Base-by-base conservation (phyloP, 495 filamentous ascomycete species). In the Neurospora tetrasperma region DNA sequence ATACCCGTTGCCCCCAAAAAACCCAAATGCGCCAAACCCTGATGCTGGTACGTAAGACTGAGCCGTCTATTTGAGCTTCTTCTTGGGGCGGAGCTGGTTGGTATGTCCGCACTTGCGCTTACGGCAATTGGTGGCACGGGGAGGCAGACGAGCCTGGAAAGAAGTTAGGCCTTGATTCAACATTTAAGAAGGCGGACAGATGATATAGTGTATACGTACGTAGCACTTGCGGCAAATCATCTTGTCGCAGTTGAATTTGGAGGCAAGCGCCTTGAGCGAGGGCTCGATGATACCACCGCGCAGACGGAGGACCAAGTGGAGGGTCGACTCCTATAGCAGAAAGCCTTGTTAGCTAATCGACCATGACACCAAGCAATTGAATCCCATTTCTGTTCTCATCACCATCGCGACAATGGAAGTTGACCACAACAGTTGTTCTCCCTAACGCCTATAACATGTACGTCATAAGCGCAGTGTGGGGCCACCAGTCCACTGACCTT, bases 191-290 rank as follows among this genome's bases (percentile, higher is more conserved):
- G 11, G 4, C 9, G 20, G 20, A 31, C 1, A 31, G 31, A 12
- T 18, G n/a, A 5, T 71, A 18, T 4, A 40, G 42, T 35, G 48
- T 54, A 70, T 11, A 90, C 90, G 78, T 88, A 94, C 92, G 85
- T 97, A 98, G 91, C 95, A 99, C 90, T 99, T 98, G 87, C 96
- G 95, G 92, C 96, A 99, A 86, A 99, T 97, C 90, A 93, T 93
- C 92, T 99, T 99, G 75, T 99, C 96, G 91, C 95, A 98, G 89
- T 99, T 99, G 90, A 94, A 98, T 89, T 97, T 98, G 87, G 90
- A 92, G 77, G 96, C 96, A 76, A 99, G 91, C 74, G 94, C 96
- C 90, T 99, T 99, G 80, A 99, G 90, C 78, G 94, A 97, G 80
- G 96, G 96, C 89, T 99, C 96, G 82, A 99, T 99, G 87, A 99